Base-by-base conservation (phyloP, 805 yeast genomes). In the Candida schatavii region DNA sequence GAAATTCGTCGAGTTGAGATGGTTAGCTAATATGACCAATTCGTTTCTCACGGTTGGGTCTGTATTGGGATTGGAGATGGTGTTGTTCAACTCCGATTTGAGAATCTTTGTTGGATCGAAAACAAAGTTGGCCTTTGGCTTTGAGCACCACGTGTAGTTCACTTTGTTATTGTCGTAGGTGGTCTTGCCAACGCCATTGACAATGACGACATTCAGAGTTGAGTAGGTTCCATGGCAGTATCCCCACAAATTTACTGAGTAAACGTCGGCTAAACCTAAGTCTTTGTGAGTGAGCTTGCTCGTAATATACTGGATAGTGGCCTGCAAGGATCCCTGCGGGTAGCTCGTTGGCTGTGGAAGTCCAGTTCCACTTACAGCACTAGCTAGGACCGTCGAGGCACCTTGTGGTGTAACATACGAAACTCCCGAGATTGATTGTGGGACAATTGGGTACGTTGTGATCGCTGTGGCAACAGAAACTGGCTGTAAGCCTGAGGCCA, bases 41-140 rank as follows among this genome's bases (percentile, higher is more conserved):
- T 29, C 25, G 9, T 45, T 14, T n/a, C 48, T 47, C 20, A 43
- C 37, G 7, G 37, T 33, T 11, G 43, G 40, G 9, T 48, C 20
- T 37, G 51, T 25, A 10, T 11, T 36, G 10, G 48, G 46, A 25
- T 50, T 49, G 27, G 50, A 46, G 15, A 66, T 50, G 30, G 62
- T 52, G 28, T 50, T 50, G 39, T 54, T 56, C 43, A 69, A 46
- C 46, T 69, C 75, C 19, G 49, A 42, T 41, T 59, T 64, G 39
- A 70, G 44, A 4, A 70, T 46, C 2, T 47, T 50, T 32, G 72
- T 59, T 1, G 85, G 81, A 54, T 83, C 77, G 51, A 85, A 75
- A 45, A 67, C 60, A 58, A 70, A 86, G 48, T 79, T 78, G 2
- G 78, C 67, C 43, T 67, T 59, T 17, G 90, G 78, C 7, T 67